Evolutionary conservation across 805 yeast species (phyloP).

Genomic region (Metschnikowia shivogae): DNA sequence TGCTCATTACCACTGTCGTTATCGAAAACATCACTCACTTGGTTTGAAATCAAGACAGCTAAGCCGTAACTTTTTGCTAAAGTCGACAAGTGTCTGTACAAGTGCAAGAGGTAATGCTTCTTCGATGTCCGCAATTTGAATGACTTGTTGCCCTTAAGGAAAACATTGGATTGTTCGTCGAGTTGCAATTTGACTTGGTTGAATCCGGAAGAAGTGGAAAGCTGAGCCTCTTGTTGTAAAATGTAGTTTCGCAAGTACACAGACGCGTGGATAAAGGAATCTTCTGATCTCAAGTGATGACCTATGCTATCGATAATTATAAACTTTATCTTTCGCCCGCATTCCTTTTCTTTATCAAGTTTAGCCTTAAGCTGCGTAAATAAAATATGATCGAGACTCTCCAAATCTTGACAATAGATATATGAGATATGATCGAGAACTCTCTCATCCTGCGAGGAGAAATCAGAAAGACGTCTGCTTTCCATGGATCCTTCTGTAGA

Average conservation of each 20-base stretch:
- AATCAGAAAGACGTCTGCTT: conserved; percentile 49
- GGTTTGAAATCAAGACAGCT: conserved; percentile 73
- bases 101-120: conserved; percentile 36
- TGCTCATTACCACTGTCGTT: conserved; percentile 21
- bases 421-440: conserved; percentile 42
- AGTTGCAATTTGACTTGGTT: conserved; percentile 18
- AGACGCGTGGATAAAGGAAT: conserved; percentile 22
- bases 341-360: conserved; percentile 15
- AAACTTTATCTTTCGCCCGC: conserved; percentile 40
- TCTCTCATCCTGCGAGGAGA: conserved; percentile 10
- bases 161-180: conserved; percentile 26
- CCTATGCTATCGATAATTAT: conserved; percentile 79
- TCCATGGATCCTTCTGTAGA: conserved; percentile 75
- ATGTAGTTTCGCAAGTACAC: conserved; percentile 10
- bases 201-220: conserved; percentile 6
- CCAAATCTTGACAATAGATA: conserved; percentile 62
- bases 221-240: conserved; percentile 13
- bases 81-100: conserved; percentile 46
- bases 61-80: conserved; percentile 46
- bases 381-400: conserved; percentile 68
- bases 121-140: conserved; percentile 34
- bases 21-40: conserved; percentile 58
- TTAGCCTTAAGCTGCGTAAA: conserved; percentile 65
- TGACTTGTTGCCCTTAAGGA: conserved; percentile 10
- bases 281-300: conserved; percentile 70